Base-by-base conservation (phyloP, 163 green algal species). In the Botryococcus braunii region DNA sequence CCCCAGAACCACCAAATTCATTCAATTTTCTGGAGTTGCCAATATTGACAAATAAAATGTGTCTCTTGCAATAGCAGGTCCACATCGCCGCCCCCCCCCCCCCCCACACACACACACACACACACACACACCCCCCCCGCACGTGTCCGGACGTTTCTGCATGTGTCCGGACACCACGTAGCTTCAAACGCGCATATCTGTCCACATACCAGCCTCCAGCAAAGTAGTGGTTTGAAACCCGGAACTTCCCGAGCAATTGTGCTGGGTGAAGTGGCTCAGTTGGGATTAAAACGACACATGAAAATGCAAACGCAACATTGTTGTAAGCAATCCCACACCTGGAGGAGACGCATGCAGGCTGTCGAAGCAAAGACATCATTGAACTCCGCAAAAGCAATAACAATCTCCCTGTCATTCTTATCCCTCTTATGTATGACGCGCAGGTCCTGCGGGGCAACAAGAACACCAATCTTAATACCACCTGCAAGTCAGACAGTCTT, bases 331-430 rank as follows among this genome's bases (percentile, higher is more conserved):
- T 9, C 6, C 27, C 56, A 47, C 6, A 66, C 59, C 36, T 66
- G 59, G 1, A 66, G 34, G 5, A 50, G 25, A 13, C 49, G 47
- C 35, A 66, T 8, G 59, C 27, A 32, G 5, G 37, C 37, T 0
- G 35, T 34, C 11, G 59, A 36, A 5, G 36, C 25, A 2, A 38
- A 6, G 9, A 8, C 49, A 7, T 23, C 11, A 4, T 23, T 31
- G 4, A 66, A 66, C 35, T 66, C 35, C 27, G 36, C 59, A 66
- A 66, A 66, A 25, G 27, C 36, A 25, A 31, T 46, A 25, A 47
- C 36, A 34, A 66, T 38, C 36, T 66, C 11, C 9, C 38, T 47
- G 34, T 31, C 35, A 21, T 48, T 48, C 27, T 40, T 39, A 38
- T 66, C 59, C 9, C 23, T 11, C 59, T 66, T 66, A 25, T 48